Evolutionary conservation across 2,329 filamentous ascomycete species (phyloP), one percentile per base, ranked within the genome.

Genomic region (Myrmaecium sp.): DNA sequence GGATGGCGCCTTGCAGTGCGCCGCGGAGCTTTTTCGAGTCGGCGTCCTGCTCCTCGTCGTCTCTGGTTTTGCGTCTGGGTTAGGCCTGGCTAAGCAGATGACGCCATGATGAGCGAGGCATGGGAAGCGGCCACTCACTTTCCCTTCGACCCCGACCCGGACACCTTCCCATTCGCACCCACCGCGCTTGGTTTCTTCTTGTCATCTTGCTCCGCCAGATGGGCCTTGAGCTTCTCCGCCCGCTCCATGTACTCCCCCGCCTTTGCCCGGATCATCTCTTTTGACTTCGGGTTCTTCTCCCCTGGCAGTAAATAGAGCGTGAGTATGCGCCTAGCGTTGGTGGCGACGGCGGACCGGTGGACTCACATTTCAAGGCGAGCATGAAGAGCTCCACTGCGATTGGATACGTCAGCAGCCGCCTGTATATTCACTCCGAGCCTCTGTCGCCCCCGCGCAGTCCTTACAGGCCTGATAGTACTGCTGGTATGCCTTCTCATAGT

Each of bases 221-320:
- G 89, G 30, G 75, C 72, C 57, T 98, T 98, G 37, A 98, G 70
- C 62, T 95, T 95, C 62, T 98, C 89, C 36, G 89, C 89, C 35
- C 89, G 81, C 57, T 94, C 86, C 77, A 98, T 93, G 64, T 98
- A 98, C 51, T 94, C 86, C 42, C 66, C 79, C 12, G 84, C 83
- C 62, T 95, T 95, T 42, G 79, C 73, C 41, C 89, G 77, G 54
- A 98, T 94, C 69, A 93, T 92, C 49, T 91, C 83, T 63, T 95
- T 95, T 36, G 82, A 84, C 43, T 84, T 86, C 36, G 79, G 74
- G 59, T 94, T 95, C 69, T 95, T 98, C 62, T 98, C 89, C 86
- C 52, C 52, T 55, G 21, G 15, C n/a, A 12, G 13, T 24, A 19
- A 10, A n/a, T n/a, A n/a, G 26, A 42, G 25, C 45, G 41, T 40